A percentile compares a stretch with the other conserved stretches of the same genome.
Conservation (phyloP, 768 basidiomycete genomes). For the Mycena galopus region DNA sequence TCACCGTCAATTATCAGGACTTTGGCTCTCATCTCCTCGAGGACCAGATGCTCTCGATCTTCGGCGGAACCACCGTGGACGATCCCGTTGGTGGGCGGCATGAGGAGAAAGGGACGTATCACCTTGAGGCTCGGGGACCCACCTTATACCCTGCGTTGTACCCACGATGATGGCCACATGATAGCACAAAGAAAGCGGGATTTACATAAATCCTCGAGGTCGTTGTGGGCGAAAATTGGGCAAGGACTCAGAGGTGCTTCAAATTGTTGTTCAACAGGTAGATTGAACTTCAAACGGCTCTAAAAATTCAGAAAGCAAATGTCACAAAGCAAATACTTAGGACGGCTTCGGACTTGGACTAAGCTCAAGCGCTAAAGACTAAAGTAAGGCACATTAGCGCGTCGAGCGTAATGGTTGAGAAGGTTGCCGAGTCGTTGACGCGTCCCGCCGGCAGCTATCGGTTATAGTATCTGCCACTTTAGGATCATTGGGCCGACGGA, state of each 20-base stretch:
- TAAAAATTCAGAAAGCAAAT: not conserved
- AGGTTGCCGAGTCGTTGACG: no score
- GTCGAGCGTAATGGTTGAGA: not conserved
- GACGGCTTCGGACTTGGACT: no score
- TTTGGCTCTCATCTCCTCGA: constrained; percentile 57
- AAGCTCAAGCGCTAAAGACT: no score
- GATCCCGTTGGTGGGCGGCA: constrained; percentile 45
- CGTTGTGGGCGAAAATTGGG: not conserved
- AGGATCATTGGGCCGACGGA: no score
- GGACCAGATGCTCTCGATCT: constrained; percentile 48
- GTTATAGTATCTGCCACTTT: no score
- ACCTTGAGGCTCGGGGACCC: constrained; percentile 13
- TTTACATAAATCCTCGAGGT: constrained; percentile 21
- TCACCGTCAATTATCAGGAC: constrained; percentile 60
- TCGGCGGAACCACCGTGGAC: constrained; percentile 44
- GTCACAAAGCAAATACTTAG: not conserved
- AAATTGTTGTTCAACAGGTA: not conserved
- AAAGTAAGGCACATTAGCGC: no score
- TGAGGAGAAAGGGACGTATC: constrained; percentile 17
- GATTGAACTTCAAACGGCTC: not conserved
- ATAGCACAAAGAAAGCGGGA: constrained; percentile 1
- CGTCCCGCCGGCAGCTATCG: no score
- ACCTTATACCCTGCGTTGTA: constrained; percentile 27
- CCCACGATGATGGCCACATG: constrained; percentile 19
- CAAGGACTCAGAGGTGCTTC: no score